These are phyloP conservation scores for Halophytophthora batemanensis DNA, from an alignment of 352 stramenopile species.

Conservation along the genomic window DNA sequence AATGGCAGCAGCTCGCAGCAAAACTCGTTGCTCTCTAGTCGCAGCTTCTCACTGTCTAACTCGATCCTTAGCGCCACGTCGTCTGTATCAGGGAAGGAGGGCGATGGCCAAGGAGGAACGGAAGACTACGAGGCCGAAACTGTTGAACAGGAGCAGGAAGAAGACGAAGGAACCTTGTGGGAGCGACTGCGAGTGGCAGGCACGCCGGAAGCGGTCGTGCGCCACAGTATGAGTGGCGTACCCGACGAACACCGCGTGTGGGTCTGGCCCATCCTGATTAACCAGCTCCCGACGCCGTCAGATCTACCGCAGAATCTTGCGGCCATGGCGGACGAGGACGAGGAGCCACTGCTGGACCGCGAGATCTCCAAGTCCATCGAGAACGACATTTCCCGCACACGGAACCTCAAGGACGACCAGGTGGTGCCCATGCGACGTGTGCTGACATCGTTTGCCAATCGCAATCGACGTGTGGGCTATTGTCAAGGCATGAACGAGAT, in stretches of 20 bases:
- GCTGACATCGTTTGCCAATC: constrained; percentile 67
- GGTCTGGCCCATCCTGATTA: constrained; percentile 73
- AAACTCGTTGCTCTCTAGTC: constrained; percentile 31
- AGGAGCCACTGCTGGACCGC: constrained; percentile 49
- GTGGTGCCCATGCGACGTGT: constrained; percentile 59
- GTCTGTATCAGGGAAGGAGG: constrained; percentile 25
- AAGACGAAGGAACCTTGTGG: constrained; percentile 42
- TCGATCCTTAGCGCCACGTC: constrained; percentile 49
- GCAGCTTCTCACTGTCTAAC: constrained; percentile 54
- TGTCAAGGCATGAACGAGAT: constrained; percentile 89
- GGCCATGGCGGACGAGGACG: constrained; percentile 25
- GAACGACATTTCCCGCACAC: constrained; percentile 73
- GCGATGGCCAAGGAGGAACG: constrained; percentile 17
- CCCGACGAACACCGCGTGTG: constrained; percentile 63
- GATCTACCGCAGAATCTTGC: constrained; percentile 36
- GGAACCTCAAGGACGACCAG: constrained; percentile 53
- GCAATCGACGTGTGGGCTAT: constrained; percentile 76
- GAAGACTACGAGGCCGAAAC: constrained; percentile 16
- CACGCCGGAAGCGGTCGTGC: constrained; percentile 28
- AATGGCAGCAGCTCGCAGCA: not conserved
- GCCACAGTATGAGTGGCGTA: constrained; percentile 49
- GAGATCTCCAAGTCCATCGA: constrained; percentile 80
- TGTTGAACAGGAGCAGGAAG: constrained; percentile 8
- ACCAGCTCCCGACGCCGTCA: constrained; percentile 30
- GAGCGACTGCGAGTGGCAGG: constrained; percentile 33